Evolutionary conservation across 2,329 filamentous ascomycete species (phyloP).

Genomic region (Fusarium zealandicum): DNA sequence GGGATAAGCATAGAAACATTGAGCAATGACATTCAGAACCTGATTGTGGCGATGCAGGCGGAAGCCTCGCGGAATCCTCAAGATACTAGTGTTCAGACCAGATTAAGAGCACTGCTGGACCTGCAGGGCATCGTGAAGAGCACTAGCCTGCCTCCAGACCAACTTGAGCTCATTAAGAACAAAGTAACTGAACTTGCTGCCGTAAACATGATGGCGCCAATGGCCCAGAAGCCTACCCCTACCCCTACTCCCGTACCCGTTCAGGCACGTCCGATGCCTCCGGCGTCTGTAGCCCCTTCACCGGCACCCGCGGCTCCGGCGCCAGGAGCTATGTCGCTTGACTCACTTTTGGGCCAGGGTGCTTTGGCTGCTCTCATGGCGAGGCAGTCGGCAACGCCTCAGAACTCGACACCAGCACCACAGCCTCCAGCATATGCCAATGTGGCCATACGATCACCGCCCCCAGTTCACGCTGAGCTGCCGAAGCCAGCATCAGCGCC

Average conservation of each 20-base stretch:
- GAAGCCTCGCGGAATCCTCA: constrained; percentile 79
- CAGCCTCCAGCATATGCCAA: constrained; percentile 46
- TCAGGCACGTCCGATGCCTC: constrained; percentile 45
- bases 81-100: constrained; percentile 78
- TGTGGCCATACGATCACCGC: constrained; percentile 59
- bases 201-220: constrained; percentile 64
- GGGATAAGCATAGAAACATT: constrained; percentile 74
- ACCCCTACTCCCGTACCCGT: constrained; percentile 45
- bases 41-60: constrained; percentile 75
- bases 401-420: constrained; percentile 55
- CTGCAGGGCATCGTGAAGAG: constrained; percentile 77
- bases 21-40: constrained; percentile 80
- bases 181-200: constrained; percentile 80
- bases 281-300: constrained; percentile 46
- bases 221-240: constrained; percentile 53
- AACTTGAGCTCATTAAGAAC: constrained; percentile 83
- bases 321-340: constrained; percentile 57
- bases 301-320: constrained; percentile 44
- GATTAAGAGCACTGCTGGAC: constrained; percentile 84
- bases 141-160: constrained; percentile 79
- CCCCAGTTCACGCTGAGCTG: constrained; percentile 51
- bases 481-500: constrained; percentile 42
- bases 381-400: constrained; percentile 59
- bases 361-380: constrained; percentile 66
- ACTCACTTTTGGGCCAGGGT: constrained; percentile 65